Conservation (phyloP, 495 filamentous ascomycete species). For the Talaromyces liani region DNA sequence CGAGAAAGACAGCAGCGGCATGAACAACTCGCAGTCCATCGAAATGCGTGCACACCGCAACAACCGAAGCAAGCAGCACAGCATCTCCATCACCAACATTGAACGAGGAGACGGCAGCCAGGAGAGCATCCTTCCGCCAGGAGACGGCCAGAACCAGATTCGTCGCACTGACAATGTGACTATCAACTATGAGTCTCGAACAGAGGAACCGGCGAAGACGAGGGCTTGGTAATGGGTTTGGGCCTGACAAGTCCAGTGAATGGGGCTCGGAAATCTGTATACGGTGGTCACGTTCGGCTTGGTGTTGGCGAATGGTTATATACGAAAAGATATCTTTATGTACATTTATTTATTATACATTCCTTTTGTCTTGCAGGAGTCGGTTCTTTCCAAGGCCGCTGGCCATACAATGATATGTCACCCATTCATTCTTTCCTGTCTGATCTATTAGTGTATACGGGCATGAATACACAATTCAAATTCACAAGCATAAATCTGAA, state of each 20-base stretch:
- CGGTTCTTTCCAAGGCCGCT: neutral
- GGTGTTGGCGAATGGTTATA: neutral
- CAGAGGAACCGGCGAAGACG: neutral
- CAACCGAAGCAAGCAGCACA: constrained; percentile 16
- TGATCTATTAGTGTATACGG: neutral
- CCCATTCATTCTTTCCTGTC: neutral
- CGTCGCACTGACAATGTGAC: constrained; percentile 24
- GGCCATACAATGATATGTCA: neutral
- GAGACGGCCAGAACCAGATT: constrained; percentile 14
- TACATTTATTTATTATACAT: neutral
- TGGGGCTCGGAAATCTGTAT: neutral
- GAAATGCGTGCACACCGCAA: constrained; percentile 9
- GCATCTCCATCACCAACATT: constrained; percentile 19
- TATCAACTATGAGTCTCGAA: constrained; percentile 19
- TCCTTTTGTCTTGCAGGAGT: neutral
- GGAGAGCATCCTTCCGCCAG: constrained; percentile 21
- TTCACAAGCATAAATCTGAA: no score
- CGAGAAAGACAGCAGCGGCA: constrained; percentile 11
- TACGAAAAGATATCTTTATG: neutral
- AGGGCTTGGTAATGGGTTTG: neutral
- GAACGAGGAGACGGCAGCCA: constrained; percentile 15
- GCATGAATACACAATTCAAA: neutral
- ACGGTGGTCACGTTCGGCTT: neutral
- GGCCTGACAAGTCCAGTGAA: neutral
- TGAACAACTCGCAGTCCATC: constrained; percentile 10